Conservation (phyloP, 1,284 basidiomycete species). For the Peniophora sp. region DNA sequence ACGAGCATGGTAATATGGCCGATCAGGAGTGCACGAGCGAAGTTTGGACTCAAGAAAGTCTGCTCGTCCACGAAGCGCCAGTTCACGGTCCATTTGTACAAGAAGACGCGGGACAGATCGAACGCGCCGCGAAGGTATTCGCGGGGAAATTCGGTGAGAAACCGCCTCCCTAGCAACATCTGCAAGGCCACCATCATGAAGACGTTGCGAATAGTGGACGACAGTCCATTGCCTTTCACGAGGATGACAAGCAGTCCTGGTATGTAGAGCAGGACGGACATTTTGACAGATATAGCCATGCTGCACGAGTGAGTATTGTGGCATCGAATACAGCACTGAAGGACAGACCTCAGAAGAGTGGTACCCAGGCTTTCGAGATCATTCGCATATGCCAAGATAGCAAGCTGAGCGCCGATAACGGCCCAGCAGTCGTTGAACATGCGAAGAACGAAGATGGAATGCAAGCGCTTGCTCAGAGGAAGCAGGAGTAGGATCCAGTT, state of each 20-base stretch:
- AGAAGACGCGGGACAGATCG: constrained; percentile 82
- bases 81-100: constrained; percentile 98
- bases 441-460: constrained; percentile 89
- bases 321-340: not conserved
- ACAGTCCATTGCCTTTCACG: constrained; percentile 66
- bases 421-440: constrained; percentile 96
- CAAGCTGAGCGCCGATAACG: constrained; percentile 52
- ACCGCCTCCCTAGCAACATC: constrained; percentile 61
- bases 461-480: constrained; percentile 84
- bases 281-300: constrained; percentile 86
- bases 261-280: constrained; percentile 92
- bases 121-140: constrained; percentile 79
- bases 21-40: constrained; percentile 58
- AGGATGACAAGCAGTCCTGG: constrained; percentile 81
- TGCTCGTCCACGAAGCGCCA: constrained; percentile 85
- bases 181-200: constrained; percentile 51
- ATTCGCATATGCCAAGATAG: constrained; percentile 54
- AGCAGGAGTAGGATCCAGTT: constrained; percentile 78
- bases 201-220: constrained; percentile 46
- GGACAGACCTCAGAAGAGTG: constrained; percentile 66
- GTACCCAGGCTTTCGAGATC: constrained; percentile 56
- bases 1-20: constrained; percentile 58
- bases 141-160: constrained; percentile 53
- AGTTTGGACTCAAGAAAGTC: constrained; percentile 60
- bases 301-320: constrained; percentile 30